Percentiles rank a stretch among this genome's conserved stretches.
Evolutionary conservation across 1,284 basidiomycete species (phyloP).

Genomic region (Erythrobasidium hasegawianum): DNA sequence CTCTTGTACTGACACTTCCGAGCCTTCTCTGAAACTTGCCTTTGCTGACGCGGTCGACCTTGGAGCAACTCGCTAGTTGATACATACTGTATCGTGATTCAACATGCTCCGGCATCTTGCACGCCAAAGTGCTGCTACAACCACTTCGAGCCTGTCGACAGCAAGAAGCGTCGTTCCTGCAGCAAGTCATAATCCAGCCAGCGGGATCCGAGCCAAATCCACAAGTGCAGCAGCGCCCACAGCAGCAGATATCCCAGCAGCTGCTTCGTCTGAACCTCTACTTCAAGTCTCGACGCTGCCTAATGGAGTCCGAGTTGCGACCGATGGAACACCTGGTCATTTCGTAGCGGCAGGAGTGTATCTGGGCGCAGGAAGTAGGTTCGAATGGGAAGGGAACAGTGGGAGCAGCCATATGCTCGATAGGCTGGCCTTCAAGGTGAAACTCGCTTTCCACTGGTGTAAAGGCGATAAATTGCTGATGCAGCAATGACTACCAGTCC

Average conservation of each 20-base stretch:
- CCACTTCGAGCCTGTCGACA: too few species aligned
- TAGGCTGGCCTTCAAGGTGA: conserved; percentile 88
- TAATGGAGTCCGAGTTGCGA: conserved; percentile 88
- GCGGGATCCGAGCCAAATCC: too few species aligned
- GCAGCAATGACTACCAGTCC: conserved; percentile 46
- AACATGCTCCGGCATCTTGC: too few species aligned
- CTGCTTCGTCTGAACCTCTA: conserved; percentile 22
- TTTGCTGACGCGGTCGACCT: too few species aligned
- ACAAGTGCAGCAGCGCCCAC: not conserved
- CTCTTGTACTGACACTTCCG: too few species aligned
- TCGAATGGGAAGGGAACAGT: conserved; percentile 69
- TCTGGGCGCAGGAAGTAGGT: conserved; percentile 89
- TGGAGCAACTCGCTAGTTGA: too few species aligned
- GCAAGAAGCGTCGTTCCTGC: too few species aligned
- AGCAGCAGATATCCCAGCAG: conserved; percentile 8
- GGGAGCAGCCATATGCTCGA: conserved; percentile 91
- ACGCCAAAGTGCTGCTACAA: too few species aligned
- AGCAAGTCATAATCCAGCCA: too few species aligned
- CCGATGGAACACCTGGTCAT: conserved; percentile 85
- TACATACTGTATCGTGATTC: too few species aligned
- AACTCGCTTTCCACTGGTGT: not conserved
- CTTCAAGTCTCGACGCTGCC: conserved; percentile 70
- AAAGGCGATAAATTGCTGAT: too few species aligned
- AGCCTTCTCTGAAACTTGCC: too few species aligned
- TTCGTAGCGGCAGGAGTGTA: conserved; percentile 93